phyloP scores from a whole-genome alignment of 371 early-diverging fungal genomes.

The Lichtheimia hyalospora region DNA sequence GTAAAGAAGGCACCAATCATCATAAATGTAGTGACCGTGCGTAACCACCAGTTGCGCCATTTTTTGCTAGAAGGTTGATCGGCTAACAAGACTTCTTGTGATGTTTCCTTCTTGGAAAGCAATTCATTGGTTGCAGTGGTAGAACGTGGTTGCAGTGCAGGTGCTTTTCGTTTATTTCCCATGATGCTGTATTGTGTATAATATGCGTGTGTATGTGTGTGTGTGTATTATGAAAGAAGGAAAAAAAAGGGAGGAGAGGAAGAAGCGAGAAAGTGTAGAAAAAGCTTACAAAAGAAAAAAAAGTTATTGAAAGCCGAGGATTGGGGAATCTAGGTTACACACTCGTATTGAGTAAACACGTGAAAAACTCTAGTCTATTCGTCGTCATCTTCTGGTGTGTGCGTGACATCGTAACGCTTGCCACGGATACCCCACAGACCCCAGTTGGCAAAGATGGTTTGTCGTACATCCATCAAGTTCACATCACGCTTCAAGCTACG shows the following conservation, averaged over 20 bases:
- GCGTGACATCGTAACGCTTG: slow-evolving; percentile 78
- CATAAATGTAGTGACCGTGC: slow-evolving; percentile 83
- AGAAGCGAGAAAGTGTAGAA: no score
- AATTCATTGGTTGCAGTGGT: no score
- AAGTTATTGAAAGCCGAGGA: no score
- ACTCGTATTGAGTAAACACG: background rate
- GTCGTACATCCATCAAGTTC: slow-evolving; percentile 71
- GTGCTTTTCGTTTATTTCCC: slow-evolving; percentile 1
- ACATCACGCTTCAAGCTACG: slow-evolving; percentile 76
- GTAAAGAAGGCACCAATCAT: slow-evolving; percentile 87
- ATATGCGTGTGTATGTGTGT: background rate
- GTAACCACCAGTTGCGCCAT: slow-evolving; percentile 78
- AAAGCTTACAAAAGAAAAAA: no score
- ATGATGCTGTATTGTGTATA: background rate
- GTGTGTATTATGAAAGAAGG: slow-evolving; percentile 5
- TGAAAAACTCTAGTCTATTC: slow-evolving; percentile 9
- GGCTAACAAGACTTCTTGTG: slow-evolving; percentile 28
- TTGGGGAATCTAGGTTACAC: slow-evolving; percentile 6
- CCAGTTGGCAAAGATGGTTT: slow-evolving; percentile 78
- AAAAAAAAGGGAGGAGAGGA: slow-evolving; percentile 3
- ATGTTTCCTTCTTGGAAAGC: slow-evolving; percentile 1
- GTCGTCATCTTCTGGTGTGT: slow-evolving; percentile 35
- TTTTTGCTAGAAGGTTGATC: slow-evolving; percentile 59
- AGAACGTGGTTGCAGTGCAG: background rate
- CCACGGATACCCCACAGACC: slow-evolving; percentile 85